These are phyloP conservation scores for Geoglossum glabrum DNA, from an alignment of 495 filamentous ascomycete genomes.

Conservation along the genomic window DNA sequence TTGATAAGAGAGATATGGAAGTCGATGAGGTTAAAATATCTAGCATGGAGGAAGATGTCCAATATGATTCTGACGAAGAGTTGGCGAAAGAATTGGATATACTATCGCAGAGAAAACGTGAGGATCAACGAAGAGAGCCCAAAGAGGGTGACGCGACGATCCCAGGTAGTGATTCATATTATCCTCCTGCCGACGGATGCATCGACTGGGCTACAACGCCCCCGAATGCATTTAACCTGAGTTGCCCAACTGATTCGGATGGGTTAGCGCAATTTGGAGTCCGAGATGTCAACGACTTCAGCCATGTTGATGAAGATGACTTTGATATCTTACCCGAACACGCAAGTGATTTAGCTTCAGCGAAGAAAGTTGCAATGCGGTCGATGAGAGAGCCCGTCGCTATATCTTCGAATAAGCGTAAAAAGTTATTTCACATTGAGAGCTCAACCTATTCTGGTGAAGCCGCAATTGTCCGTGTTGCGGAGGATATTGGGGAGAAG, in stretches of 20 bases:
- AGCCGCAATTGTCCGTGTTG: background rate
- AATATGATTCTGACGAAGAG: slow-evolving; percentile 17
- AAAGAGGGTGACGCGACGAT: background rate
- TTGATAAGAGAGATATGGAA: slow-evolving; percentile 15
- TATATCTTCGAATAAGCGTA: background rate
- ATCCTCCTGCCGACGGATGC: background rate
- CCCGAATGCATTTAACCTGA: background rate
- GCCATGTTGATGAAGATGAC: slow-evolving; percentile 7
- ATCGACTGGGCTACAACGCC: background rate
- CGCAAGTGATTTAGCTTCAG: slow-evolving; percentile 8
- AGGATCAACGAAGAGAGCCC: background rate
- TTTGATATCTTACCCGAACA: slow-evolving; percentile 16
- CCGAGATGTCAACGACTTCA: slow-evolving; percentile 7
- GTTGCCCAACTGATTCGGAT: background rate
- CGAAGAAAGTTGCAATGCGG: slow-evolving; percentile 1
- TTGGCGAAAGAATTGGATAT: background rate
- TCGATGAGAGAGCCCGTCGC: background rate
- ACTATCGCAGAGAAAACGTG: background rate
- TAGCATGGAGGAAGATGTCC: slow-evolving; percentile 24
- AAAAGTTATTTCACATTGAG: background rate
- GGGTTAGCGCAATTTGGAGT: slow-evolving; percentile 14
- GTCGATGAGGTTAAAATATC: slow-evolving; percentile 30
- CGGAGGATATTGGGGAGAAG: background rate
- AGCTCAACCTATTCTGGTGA: background rate
- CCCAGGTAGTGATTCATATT: background rate